phyloP scores from a whole-genome alignment of 108 stramenopile genomes.

The Mediolabrus comicus region DNA sequence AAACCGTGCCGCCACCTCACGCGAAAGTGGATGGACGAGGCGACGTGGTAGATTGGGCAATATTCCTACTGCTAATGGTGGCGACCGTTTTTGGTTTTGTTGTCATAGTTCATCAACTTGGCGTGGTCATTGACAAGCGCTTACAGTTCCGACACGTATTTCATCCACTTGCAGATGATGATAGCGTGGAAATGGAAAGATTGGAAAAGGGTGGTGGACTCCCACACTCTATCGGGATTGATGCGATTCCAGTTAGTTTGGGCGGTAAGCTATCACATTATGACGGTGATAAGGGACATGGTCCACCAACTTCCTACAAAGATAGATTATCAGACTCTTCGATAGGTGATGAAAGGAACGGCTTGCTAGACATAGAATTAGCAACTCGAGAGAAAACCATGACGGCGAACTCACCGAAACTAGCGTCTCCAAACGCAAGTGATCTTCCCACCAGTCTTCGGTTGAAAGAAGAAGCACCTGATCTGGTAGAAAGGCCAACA shows the following conservation, averaged over 20 bases:
- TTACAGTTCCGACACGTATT: slow-evolving; percentile 39
- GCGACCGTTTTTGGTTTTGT: slow-evolving; percentile 47
- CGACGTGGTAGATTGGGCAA: slow-evolving; percentile 47
- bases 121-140: slow-evolving; percentile 35
- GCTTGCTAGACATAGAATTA: not conserved
- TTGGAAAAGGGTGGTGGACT: slow-evolving; percentile 32
- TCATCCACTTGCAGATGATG: slow-evolving; percentile 27
- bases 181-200: not conserved
- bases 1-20: slow-evolving; percentile 41
- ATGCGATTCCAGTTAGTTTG: slow-evolving; percentile 41
- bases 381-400: not conserved
- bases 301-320: not conserved
- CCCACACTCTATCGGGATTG: slow-evolving; percentile 38
- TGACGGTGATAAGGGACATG: not conserved
- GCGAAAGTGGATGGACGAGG: slow-evolving; percentile 33
- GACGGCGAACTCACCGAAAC: not conserved
- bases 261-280: slow-evolving; percentile 11
- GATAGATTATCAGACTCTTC: not conserved
- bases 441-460: slow-evolving; percentile 12
- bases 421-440: not conserved
- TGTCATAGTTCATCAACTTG: slow-evolving; percentile 44
- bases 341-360: not conserved
- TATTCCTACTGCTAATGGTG: slow-evolving; percentile 32
- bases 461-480: slow-evolving; percentile 11
- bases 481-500: slow-evolving; percentile 14